A percentile compares a stretch with the other conserved stretches of the same genome.
phyloP scores from a whole-genome alignment of 2,329 filamentous ascomycete species.

The Ceratocystis papillata region DNA sequence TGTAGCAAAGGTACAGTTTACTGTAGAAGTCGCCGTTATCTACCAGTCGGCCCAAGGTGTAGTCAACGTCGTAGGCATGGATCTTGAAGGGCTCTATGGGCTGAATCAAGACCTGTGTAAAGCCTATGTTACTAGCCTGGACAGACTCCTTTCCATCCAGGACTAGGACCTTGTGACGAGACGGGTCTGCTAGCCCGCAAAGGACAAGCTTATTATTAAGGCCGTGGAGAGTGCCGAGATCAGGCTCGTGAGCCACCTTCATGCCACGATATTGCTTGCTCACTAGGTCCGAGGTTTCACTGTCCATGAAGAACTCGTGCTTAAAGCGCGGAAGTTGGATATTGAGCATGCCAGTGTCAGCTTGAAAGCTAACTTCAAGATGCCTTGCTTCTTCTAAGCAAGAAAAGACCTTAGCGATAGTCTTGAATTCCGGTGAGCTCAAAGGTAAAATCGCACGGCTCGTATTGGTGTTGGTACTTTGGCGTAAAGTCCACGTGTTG shows the following conservation, averaged over 20 bases:
- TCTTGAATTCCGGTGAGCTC: neutral
- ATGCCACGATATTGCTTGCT: constrained; percentile 44
- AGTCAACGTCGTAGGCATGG: constrained; percentile 42
- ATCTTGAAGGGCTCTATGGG: constrained; percentile 22
- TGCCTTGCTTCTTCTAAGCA: neutral
- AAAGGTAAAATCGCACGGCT: constrained; percentile 8
- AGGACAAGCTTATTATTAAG: constrained; percentile 42
- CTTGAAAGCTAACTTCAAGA: constrained; percentile 6
- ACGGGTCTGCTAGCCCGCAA: constrained; percentile 19
- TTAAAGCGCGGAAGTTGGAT: constrained; percentile 39
- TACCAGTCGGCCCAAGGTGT: constrained; percentile 38
- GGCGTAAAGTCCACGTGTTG: constrained; percentile 27
- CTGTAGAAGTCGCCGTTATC: constrained; percentile 43
- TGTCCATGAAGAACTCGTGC: constrained; percentile 38
- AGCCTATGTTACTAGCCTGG: neutral
- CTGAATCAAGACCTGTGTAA: neutral
- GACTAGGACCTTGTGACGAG: constrained; percentile 33
- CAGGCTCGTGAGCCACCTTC: constrained; percentile 38
- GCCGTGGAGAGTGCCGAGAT: constrained; percentile 40
- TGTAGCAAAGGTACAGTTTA: constrained; percentile 40
- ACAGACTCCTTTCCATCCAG: neutral
- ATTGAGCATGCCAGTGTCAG: constrained; percentile 28
- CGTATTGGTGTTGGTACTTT: neutral
- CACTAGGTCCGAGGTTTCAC: constrained; percentile 28
- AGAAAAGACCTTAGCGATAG: neutral